Evolutionary conservation across 2,329 filamentous ascomycete species (phyloP), one percentile per base, ranked within the genome.

Genomic region (Biscogniauxia marginata): DNA sequence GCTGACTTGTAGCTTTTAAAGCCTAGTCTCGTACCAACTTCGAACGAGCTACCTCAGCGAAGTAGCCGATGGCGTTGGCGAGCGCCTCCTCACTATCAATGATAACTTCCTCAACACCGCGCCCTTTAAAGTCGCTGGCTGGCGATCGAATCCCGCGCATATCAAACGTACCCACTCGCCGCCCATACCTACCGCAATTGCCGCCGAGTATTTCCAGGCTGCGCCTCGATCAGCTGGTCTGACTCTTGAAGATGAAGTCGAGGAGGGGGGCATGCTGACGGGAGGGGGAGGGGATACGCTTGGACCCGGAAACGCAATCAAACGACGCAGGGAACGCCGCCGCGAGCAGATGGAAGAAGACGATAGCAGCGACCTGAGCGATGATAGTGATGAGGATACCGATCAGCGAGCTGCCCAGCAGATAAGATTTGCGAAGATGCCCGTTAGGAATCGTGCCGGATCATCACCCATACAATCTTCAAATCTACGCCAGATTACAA

Each of bases 381-480:
- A 95, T 66, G 89, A 93, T 64, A 93, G 89, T 65, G 90, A 95
- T 50, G 89, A 93, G 21, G 89, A 92, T 52, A 79, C 83, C 1
- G 88, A 91, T 55, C 82, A 86, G 59, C 74, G 89, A 53, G 88
- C 90, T 46, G 88, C 89, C 2, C 91, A 96, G 70, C 91, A 96
- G 71, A 96, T 98, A 71, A 93, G 93, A 69, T 99, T 99, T 73
- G 86, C 89, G 49, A 98, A 98, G 75, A 93, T 97, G 90, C 93
- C 95, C 1, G 83, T 96, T 46, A 85, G 93, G 24, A 86, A 86
- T 63, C 86, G 93, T 54, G 90, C 93, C 22, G 93, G 91, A 9
- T 97, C 93, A 0, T 97, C 93, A 49, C 93, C 93, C 3, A 86
- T 90, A 39, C 87, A 91, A 63, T 84, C 82, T 13, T 86, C 86